A percentile compares a stretch with the other conserved stretches of the same genome.
Evolutionary conservation across 257 asterid species (phyloP).

Genomic region (Cynanchum wilfordii): DNA sequence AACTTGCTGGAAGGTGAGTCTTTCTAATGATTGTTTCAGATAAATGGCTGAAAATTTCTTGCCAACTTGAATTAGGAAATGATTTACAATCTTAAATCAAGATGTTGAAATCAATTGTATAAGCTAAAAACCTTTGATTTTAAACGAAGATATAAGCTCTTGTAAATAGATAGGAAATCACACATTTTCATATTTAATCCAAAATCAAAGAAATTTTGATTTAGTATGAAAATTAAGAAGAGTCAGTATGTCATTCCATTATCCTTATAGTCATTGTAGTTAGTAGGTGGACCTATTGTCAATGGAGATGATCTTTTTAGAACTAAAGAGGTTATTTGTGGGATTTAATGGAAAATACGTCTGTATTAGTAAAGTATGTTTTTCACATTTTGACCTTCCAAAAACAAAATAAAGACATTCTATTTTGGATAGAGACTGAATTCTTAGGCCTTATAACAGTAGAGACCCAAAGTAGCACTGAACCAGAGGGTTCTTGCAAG

Average conservation of each 20-base stretch:
- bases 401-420: no score
- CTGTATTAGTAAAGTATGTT: no score
- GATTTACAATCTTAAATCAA: neutral
- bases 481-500: neutral
- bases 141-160: neutral
- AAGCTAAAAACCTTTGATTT: neutral
- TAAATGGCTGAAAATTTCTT: neutral
- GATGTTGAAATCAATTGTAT: neutral
- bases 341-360: neutral
- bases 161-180: neutral
- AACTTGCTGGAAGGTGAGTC: slow-evolving; percentile 74
- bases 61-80: neutral
- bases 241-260: no score
- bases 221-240: neutral
- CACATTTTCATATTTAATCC: neutral
- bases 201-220: no score
- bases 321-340: neutral
- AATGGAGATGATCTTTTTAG: neutral
- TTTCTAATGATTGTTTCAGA: neutral
- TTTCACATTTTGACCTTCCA: neutral
- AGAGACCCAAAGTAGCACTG: neutral
- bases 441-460: neutral
- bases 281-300: neutral
- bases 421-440: neutral
- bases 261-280: no score